A percentile compares a stretch with the other conserved stretches of the same genome.
Conservation (phyloP, 768 basidiomycete species). For the Leccinum barrowsii region DNA sequence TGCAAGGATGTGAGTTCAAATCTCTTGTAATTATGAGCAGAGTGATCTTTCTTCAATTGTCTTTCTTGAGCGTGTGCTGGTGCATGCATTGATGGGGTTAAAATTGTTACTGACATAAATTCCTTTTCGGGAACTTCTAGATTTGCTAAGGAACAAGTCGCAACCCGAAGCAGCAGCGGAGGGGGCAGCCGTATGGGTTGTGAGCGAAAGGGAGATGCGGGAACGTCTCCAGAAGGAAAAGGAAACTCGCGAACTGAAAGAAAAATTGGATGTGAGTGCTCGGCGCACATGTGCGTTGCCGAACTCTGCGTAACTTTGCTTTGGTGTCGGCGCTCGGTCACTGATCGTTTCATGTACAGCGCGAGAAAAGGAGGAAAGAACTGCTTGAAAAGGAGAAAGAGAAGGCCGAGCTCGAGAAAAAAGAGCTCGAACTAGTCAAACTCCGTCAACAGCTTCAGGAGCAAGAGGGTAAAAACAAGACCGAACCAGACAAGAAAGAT, state of each 20-base stretch:
- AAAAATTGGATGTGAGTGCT: constrained; percentile 60
- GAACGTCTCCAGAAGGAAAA: constrained; percentile 72
- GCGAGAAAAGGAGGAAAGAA: constrained; percentile 44
- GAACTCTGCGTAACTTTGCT: constrained; percentile 16
- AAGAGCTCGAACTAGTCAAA: constrained; percentile 55
- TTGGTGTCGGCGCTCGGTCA: neutral
- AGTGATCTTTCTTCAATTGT: neutral
- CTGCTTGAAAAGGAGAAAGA: constrained; percentile 47
- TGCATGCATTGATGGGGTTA: constrained; percentile 20
- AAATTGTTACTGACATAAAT: constrained; percentile 25
- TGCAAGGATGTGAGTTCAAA: constrained; percentile 79
- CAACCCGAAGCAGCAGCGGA: constrained; percentile 72
- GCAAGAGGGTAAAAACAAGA: constrained; percentile 50
- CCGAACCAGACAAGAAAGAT: constrained; percentile 41
- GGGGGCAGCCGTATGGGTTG: constrained; percentile 68
- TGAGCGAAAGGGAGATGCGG: constrained; percentile 68
- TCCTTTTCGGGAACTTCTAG: constrained; percentile 32
- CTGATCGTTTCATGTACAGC: constrained; percentile 27
- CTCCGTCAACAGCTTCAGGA: constrained; percentile 50
- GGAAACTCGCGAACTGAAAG: constrained; percentile 64
- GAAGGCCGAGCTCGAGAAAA: constrained; percentile 63
- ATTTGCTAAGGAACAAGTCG: constrained; percentile 81
- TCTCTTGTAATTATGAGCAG: constrained; percentile 10
- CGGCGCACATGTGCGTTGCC: constrained; percentile 12
- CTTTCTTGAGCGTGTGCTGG: constrained; percentile 20